Evolutionary conservation across 1,139 yeast species (phyloP), one percentile per base, ranked within the genome.

Genomic region (Maudiozyma humilis): DNA sequence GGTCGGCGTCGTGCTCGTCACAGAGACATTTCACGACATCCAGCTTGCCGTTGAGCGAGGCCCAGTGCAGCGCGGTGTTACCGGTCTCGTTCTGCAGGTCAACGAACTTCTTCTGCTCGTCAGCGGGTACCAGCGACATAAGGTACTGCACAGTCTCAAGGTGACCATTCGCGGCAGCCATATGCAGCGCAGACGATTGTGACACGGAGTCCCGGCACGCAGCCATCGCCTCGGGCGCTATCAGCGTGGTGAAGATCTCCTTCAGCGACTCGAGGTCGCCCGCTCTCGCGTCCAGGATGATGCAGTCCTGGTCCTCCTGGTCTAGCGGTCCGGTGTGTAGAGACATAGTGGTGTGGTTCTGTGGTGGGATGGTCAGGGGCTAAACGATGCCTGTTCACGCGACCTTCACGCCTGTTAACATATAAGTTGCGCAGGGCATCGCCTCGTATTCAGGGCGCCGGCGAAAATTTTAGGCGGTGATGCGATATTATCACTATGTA

Each of bases 81-180:
- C 97, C 97, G 27, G 82, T 78, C 39, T 77, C 83, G 62, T 91
- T 91, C 45, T 69, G 72, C 19, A 70, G 66, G 45, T 78, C 72
- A 27, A 82, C 78, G 41, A 80, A 66, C 18, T 59, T 54, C 25
- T 62, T 64, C 32, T 76, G 75, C 29, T 75, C 72, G 36, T 70
- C 51, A 27, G 53, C 53, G 33, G 51, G 49, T 4, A 82, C 55
- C 31, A 79, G 59, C 1, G 76, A 69, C 37, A 87, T 60, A 38
- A 87, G 67, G 57, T 74, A 82, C 54, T 75, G 64, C 30, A 84
- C 75, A 5, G 80, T 77, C 40, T 79, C 87, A n/a, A 69, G 51
- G 60, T 89, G 95, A 0, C 96, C 97, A 63, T 91, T 91, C 30
- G 93, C 98, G 30, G 94, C 79, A 1, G 97, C 96, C 88, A 86